A percentile compares a stretch with the other conserved stretches of the same genome.
Evolutionary conservation across 202 grass and related monocot genomes (phyloP).

Genomic region (Saccharum hybrid): DNA sequence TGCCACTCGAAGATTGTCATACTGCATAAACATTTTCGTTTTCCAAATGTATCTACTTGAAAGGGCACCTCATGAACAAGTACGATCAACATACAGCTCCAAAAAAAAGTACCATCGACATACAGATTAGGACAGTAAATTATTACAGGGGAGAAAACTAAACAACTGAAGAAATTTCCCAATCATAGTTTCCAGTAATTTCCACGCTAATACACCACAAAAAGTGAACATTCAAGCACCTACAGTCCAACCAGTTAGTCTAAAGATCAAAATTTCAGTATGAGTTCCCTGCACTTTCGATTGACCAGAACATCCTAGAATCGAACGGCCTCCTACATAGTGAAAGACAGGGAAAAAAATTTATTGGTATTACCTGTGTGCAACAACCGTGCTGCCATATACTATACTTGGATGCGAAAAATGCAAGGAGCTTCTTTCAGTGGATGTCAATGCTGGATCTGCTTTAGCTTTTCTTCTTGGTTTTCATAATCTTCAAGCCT

Average conservation of each 20-base stretch:
- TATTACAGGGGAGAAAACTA: constrained; percentile 18
- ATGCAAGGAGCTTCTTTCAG: background rate
- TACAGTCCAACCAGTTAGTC: constrained; percentile 50
- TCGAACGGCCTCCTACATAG: background rate
- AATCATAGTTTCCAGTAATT: background rate
- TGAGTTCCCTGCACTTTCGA: constrained; percentile 3
- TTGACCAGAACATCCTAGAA: background rate
- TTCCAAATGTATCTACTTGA: background rate
- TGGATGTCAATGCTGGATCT: constrained; percentile 45
- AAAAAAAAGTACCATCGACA: background rate
- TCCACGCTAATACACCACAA: background rate
- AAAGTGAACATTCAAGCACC: background rate
- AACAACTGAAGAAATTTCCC: background rate
- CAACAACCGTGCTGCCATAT: constrained; percentile 5
- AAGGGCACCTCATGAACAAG: constrained; percentile 5
- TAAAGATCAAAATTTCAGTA: constrained; percentile 57
- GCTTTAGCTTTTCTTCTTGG: constrained; percentile 48
- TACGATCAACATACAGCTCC: background rate
- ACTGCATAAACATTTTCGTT: background rate
- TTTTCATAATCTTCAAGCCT: constrained; percentile 63
- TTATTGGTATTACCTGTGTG: background rate
- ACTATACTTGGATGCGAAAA: background rate
- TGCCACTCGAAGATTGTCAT: background rate
- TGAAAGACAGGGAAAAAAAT: background rate
- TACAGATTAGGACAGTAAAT: background rate